These are phyloP conservation scores for Hondaea fermentalgiana DNA, from an alignment of 108 stramenopile species.

Conservation along the genomic window DNA sequence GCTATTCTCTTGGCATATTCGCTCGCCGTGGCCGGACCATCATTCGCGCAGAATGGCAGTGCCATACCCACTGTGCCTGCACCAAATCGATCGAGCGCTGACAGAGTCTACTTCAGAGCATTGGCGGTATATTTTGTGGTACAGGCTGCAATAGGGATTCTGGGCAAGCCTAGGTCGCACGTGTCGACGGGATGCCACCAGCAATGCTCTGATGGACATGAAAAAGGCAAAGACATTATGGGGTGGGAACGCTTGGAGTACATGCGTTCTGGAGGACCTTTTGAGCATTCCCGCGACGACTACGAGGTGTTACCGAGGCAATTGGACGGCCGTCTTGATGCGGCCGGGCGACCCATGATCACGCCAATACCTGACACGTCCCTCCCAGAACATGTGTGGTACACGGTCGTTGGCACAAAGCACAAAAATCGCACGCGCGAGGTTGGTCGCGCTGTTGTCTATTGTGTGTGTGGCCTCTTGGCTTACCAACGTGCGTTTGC, in stretches of 20 bases:
- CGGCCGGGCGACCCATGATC: neutral
- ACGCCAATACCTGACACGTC: neutral
- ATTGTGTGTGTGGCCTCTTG: neutral
- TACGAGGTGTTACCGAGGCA: neutral
- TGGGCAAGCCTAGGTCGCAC: neutral
- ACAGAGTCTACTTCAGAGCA: neutral
- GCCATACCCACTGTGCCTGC: neutral
- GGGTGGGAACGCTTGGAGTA: neutral
- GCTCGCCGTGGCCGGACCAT: neutral
- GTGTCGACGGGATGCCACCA: slow-evolving; percentile 8
- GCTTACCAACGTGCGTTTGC: neutral
- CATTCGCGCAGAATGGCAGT: neutral
- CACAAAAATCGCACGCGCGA: neutral
- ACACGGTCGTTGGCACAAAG: neutral
- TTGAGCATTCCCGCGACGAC: neutral
- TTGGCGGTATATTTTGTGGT: neutral
- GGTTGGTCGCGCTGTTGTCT: neutral
- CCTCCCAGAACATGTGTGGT: neutral
- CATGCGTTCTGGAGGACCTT: neutral
- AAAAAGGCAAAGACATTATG: neutral
- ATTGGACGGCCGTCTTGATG: neutral
- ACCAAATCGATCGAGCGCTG: neutral
- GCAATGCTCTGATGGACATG: neutral
- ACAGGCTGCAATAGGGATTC: neutral
- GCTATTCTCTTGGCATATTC: neutral